Evolutionary conservation across 257 asterid species (phyloP), one percentile per base, ranked within the genome.

Genomic region (Ballota nigra): DNA sequence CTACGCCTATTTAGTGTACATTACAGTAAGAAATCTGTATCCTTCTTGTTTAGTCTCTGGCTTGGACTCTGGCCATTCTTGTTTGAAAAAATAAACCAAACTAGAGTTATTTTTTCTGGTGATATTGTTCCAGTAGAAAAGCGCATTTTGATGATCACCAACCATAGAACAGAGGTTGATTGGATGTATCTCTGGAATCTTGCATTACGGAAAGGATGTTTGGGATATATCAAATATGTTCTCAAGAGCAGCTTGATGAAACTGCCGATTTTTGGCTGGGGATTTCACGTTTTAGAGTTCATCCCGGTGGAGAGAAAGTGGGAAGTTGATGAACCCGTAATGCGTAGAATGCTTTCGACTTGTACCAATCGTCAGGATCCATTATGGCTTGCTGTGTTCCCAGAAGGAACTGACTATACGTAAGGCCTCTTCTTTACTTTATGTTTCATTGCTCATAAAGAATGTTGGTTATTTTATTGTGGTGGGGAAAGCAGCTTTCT

Each of bases 101-200:
- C 96, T 19, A 87, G 75, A 74, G 92, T 94, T 64, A 77, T 94
- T 51, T 86, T 93, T 77, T 89, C 96, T 10, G 98, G 98, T 31
- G 97, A 89, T 53, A 79, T 49, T 66, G 88, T 89, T 74, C 97
- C 98, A 0, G 77, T 79, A 1, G 88, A 82, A 29, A 82, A 94
- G 63, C 92, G 96, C 41, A 90, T 85, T 45, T 57, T 92, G 57
- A 70, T 92, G 20, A 85, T 94, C 43, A 86, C 96, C 67, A 94
- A 94, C 80, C 98, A 94, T 66, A 84, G 96, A 76, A 91, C 97
- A 12, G 97, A 94, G 86, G 98, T 94, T 63, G 98, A 94, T 63
- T 94, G 98, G 98, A 94, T 94, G 96, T 94, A 94, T 79, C 69
- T 93, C 73, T 93, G 98, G 98, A 78, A 93, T 83, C 86, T 93